Evolutionary conservation across 2,329 filamentous ascomycete species (phyloP).

Genomic region (Aspergillus piperis): DNA sequence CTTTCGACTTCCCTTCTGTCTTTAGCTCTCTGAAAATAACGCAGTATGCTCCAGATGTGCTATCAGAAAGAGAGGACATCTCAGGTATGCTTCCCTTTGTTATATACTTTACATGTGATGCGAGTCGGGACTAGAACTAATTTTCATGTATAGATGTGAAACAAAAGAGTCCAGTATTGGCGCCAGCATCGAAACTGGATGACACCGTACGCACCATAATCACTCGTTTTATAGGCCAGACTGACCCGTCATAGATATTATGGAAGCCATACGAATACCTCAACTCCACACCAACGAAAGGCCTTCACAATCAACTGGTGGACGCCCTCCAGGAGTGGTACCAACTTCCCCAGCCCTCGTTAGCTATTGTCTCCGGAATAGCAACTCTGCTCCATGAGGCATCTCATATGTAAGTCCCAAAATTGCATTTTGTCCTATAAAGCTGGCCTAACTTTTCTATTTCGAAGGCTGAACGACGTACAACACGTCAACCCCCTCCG

Average conservation of each 20-base stretch:
- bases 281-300: background rate
- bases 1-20: background rate
- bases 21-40: background rate
- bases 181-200: too few relatives aligned
- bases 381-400: background rate
- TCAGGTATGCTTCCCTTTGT: background rate
- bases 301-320: background rate
- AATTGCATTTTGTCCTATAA: too few relatives aligned
- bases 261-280: constrained; percentile 2
- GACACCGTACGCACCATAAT: too few relatives aligned
- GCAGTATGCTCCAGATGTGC: too few relatives aligned
- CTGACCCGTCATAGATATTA: background rate
- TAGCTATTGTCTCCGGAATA: background rate
- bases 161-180: too few relatives aligned
- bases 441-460: too few relatives aligned
- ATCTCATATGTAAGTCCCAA: background rate
- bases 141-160: too few relatives aligned
- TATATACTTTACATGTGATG: background rate
- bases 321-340: constrained; percentile 1
- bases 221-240: background rate
- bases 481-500: constrained; percentile 46
- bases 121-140: background rate
- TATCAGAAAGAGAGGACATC: background rate
- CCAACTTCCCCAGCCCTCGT: background rate
- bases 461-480: constrained; percentile 44